Evolutionary conservation across 2,329 filamentous ascomycete species (phyloP), one percentile per base, ranked within the genome.

Genomic region (Lachnellula hyalina): DNA sequence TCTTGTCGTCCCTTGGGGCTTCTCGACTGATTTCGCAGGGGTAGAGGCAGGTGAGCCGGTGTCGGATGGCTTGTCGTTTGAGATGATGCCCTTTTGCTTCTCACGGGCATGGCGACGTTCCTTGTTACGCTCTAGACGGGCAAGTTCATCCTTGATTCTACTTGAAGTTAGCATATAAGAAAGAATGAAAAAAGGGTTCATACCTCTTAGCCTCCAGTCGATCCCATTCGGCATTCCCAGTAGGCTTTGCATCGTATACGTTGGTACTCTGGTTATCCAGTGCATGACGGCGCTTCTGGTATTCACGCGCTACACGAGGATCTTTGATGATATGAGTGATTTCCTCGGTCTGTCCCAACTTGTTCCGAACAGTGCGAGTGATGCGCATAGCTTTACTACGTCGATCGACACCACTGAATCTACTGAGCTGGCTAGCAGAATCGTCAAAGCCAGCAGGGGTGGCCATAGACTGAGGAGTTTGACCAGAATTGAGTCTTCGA

Each of bases 91-190:
- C 72, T 96, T 96, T 66, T 90, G 88, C 68, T 93, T 92, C 70
- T 97, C 93, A 66, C 93, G 90, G 57, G 89, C 90, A 67, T 93
- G 85, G 60, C 92, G 84, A 61, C 93, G 87, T 61, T 96, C 92
- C 63, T 90, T 90, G 76, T 97, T 99, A 67, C 92, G 89, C 67
- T 94, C 83, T 34, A 99, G 82, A 61, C 94, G 87, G 51, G 84
- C 84, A 52, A 95, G 81, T 71, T 97, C 93, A 63, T 82, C 81
- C 65, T 85, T 78, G 58, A 91, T 76, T 55, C 85, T 88, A 51
- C 51, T 48, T 51, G 61, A 54, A 54, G 53, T 60, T 36, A 60
- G 59, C 21, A 41, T 45, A 19, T 21, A n/a, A 44, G 48, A 32
- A 23, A 9, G 28, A 12, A 28, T 6, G 21, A 12, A 35, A 15